These are phyloP conservation scores for Neurospora sublineolata DNA, from an alignment of 495 filamentous ascomycete species.

Conservation along the genomic window DNA sequence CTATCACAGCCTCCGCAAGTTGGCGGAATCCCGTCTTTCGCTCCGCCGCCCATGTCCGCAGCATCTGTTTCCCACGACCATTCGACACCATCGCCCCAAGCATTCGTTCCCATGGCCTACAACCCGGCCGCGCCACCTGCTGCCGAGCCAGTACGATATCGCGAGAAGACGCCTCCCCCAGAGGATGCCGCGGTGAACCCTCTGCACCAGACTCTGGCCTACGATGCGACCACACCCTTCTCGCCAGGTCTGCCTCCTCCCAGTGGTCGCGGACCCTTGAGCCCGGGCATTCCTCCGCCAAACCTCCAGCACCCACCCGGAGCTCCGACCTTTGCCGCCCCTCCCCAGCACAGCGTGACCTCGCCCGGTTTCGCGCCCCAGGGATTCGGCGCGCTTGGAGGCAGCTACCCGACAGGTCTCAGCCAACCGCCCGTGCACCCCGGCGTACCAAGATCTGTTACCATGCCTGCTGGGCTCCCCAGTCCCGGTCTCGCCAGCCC, in stretches of 20 bases:
- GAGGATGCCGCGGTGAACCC: constrained; percentile 63
- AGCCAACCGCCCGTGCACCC: constrained; percentile 24
- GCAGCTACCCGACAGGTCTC: constrained; percentile 24
- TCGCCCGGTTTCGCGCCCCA: constrained; percentile 31
- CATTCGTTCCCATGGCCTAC: constrained; percentile 67
- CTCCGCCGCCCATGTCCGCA: constrained; percentile 28
- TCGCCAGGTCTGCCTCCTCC: constrained; percentile 31
- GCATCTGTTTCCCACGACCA: constrained; percentile 13
- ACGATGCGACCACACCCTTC: constrained; percentile 46
- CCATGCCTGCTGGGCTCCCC: constrained; percentile 26
- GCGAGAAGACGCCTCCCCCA: constrained; percentile 81
- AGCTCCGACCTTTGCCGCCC: constrained; percentile 25
- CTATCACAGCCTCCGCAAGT: constrained; percentile 35
- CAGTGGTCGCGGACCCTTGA: constrained; percentile 22
- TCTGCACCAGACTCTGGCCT: constrained; percentile 52
- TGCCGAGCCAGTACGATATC: constrained; percentile 68
- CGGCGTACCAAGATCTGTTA: constrained; percentile 27
- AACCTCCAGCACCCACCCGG: constrained; percentile 25
- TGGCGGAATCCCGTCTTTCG: constrained; percentile 25
- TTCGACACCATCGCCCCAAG: constrained; percentile 21
- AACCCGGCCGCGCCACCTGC: constrained; percentile 83
- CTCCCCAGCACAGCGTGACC: constrained; percentile 25
- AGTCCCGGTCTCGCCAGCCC: constrained; percentile 17
- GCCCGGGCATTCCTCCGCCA: constrained; percentile 25
- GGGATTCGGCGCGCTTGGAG: constrained; percentile 26